These are phyloP conservation scores for Rhamnella rubrinervis DNA, from an alignment of 331 rosid genomes.

Conservation along the genomic window DNA sequence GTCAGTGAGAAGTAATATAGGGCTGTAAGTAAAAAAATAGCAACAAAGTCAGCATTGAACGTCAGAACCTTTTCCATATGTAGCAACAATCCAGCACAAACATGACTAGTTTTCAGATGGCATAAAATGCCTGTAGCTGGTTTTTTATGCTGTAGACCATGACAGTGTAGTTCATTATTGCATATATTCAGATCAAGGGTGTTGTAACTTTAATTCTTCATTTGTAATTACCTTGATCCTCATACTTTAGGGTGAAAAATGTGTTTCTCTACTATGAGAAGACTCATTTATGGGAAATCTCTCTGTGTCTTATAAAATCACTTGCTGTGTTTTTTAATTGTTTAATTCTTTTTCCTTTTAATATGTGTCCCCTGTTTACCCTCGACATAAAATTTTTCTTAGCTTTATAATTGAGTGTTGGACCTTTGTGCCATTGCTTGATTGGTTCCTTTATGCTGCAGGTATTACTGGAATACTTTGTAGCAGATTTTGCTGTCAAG, in stretches of 20 bases:
- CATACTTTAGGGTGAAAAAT: background rate
- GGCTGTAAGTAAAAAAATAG: too few relatives aligned
- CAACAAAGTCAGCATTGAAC: background rate
- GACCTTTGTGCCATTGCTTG: slow-evolving; percentile 12
- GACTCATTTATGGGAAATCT: too few relatives aligned
- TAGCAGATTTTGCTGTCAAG: slow-evolving; percentile 75
- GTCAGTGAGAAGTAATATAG: too few relatives aligned
- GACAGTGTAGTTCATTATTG: background rate
- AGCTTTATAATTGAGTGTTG: background rate
- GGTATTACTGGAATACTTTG: slow-evolving; percentile 89
- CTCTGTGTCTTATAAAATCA: too few relatives aligned
- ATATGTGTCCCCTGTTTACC: too few relatives aligned
- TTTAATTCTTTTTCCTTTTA: background rate
- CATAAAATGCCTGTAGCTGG: slow-evolving; percentile 71
- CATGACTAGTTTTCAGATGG: slow-evolving; percentile 55
- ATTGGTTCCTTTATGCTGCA: slow-evolving; percentile 27
- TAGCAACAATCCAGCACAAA: slow-evolving; percentile 72
- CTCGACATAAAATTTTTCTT: background rate
- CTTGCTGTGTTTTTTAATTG: background rate
- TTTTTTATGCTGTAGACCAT: too few relatives aligned
- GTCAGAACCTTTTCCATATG: slow-evolving; percentile 38
- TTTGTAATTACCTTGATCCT: background rate
- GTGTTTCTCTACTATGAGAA: background rate
- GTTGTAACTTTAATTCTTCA: background rate
- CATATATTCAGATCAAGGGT: background rate